phyloP scores from a whole-genome alignment of 2,329 filamentous ascomycete genomes.

The Macroventuria anomochaeta region DNA sequence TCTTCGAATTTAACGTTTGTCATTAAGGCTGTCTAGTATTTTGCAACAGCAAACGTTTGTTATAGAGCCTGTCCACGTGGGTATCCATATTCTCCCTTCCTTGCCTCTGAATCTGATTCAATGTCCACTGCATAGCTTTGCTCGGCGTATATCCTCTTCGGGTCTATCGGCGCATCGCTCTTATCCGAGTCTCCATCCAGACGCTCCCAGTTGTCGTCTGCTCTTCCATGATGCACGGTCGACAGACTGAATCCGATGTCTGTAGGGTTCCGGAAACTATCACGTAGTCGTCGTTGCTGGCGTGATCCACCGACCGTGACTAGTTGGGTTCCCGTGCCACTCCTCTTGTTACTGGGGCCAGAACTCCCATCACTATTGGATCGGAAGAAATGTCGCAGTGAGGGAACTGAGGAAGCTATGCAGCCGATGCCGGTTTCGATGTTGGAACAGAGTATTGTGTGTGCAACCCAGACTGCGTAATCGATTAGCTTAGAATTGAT shows the following conservation, averaged over 20 bases:
- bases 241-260: conserved; percentile 24
- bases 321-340: conserved; percentile 8
- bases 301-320: conserved; percentile 16
- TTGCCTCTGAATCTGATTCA: conserved; percentile 13
- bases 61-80: conserved; percentile 1
- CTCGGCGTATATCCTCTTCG: conserved; percentile 22
- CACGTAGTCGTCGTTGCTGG: conserved; percentile 10
- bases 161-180: conserved; percentile 18
- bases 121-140: conserved; percentile 24
- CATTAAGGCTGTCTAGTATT: no score
- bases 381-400: conserved; percentile 26
- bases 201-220: conserved; percentile 27
- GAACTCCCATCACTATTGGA: conserved; percentile 19
- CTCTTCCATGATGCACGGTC: conserved; percentile 20
- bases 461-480: conserved; percentile 28
- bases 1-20: no score
- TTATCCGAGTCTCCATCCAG: conserved; percentile 27
- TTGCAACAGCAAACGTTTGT: no score
- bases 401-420: conserved; percentile 28
- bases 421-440: conserved; percentile 35
- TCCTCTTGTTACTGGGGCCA: conserved; percentile 18
- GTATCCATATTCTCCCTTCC: neutral
- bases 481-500: neutral
- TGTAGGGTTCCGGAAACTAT: conserved; percentile 19
- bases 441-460: conserved; percentile 33